Evolutionary conservation across 1,139 yeast genomes (phyloP), one percentile per base, ranked within the genome.

Genomic region (Saccharomyces pastorianus): DNA sequence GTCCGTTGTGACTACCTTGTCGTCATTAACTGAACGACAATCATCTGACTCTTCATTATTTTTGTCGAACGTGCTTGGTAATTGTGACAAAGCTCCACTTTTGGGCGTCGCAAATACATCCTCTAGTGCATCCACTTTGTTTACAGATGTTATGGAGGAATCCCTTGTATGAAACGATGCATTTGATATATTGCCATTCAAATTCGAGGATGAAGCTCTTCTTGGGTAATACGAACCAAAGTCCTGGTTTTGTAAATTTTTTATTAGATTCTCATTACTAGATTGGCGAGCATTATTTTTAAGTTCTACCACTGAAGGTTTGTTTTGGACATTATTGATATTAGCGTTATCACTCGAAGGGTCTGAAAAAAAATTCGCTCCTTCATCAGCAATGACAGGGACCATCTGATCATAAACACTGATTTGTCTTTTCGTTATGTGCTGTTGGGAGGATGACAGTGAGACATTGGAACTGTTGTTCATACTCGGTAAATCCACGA

Each of bases 191-290:
- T 58, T 60, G 17, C 62, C 67, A 28, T 60, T 61, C 44, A 57
- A 50, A 49, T 61, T 61, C 6, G 69, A 59, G 11, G 65, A 62
- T 11, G 68, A 61, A n/a, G 71, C 64, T 42, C 65, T 64, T 32
- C 67, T 68, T 20, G 76, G 74, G 26, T 68, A 63, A 51, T 67
- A 71, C 3, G 75, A 71, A 5, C 71, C 71, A 38, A 61, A 60
- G 46, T 67, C 68, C 49, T 64, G 67, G 23, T 54, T 61, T 34
- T 64, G 58, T 31, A 67, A 56, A 52, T 64, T 64, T 51, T 58
- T 61, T 14, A 61, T 59, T 6, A 65, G 56, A 42, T 57, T 57
- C 7, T 59, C 63, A 46, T 59, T 60, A 50, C 59, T 61, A 25
- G 52, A 52, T 31, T 54, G 54, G 25, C 44, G 44, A 9, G 13